phyloP scores from a whole-genome alignment of 345 rosid species.

The Brassica carinata region DNA sequence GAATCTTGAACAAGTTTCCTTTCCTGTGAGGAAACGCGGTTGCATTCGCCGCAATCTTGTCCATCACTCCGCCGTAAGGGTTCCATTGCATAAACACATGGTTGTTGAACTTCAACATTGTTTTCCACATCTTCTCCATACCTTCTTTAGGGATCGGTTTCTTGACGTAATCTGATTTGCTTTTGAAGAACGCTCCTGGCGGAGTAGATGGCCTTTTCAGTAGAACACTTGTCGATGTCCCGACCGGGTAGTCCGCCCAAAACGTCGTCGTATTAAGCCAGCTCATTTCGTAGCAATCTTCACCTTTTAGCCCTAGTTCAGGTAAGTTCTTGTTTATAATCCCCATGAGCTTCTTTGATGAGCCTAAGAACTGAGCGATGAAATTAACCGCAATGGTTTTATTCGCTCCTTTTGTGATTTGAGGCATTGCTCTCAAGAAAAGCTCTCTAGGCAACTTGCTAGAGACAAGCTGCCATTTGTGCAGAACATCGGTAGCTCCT shows the following conservation, averaged over 20 bases:
- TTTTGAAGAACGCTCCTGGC: constrained; percentile 34
- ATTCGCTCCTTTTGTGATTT: neutral
- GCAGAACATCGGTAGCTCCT: constrained; percentile 36
- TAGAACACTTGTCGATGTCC: constrained; percentile 33
- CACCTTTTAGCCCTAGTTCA: constrained; percentile 40
- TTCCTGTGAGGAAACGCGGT: constrained; percentile 58
- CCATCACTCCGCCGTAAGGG: constrained; percentile 61
- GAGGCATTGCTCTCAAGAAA: constrained; percentile 43
- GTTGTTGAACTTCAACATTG: constrained; percentile 33
- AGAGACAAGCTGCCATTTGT: constrained; percentile 46
- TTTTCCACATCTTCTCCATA: constrained; percentile 40
- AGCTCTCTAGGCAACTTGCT: constrained; percentile 34
- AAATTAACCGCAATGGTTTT: constrained; percentile 39
- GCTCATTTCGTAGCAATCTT: constrained; percentile 48
- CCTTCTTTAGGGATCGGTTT: constrained; percentile 31
- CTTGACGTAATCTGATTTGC: constrained; percentile 52
- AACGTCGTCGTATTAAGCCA: constrained; percentile 44
- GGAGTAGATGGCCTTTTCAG: constrained; percentile 25
- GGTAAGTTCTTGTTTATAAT: constrained; percentile 38
- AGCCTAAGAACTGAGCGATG: constrained; percentile 47
- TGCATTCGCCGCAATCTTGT: constrained; percentile 33
- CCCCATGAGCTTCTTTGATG: constrained; percentile 25
- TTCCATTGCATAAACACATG: constrained; percentile 39
- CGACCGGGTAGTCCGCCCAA: constrained; percentile 30
- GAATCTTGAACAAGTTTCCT: constrained; percentile 47